These are phyloP conservation scores for Colletotrichum sp. DNA, from an alignment of 2,329 filamentous ascomycete genomes.

Conservation along the genomic window DNA sequence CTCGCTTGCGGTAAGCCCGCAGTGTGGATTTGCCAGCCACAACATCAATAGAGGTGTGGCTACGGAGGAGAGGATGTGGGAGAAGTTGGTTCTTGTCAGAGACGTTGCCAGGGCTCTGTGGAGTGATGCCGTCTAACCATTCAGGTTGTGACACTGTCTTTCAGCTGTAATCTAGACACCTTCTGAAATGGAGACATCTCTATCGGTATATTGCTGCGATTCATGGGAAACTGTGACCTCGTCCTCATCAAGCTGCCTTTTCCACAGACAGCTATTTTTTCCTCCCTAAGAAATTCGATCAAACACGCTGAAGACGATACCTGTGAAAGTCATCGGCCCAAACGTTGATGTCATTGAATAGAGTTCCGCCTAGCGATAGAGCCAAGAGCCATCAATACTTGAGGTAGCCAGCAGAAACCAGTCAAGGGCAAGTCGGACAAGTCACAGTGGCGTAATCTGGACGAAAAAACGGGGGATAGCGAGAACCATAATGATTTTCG, in stretches of 20 bases:
- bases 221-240: background rate
- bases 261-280: background rate
- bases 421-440: background rate
- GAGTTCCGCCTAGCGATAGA: background rate
- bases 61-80: constrained; percentile 72
- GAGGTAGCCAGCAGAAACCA: background rate
- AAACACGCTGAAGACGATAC: background rate
- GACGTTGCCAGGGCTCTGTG: constrained; percentile 77
- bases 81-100: constrained; percentile 74
- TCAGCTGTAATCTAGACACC: background rate
- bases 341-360: background rate
- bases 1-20: constrained; percentile 70
- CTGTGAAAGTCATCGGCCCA: background rate
- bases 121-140: constrained; percentile 36
- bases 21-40: constrained; percentile 78
- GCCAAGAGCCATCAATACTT: background rate
- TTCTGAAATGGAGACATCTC: background rate
- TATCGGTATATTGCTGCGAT: background rate
- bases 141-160: background rate
- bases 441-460: background rate
- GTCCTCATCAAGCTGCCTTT: background rate
- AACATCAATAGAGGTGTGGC: constrained; percentile 71
- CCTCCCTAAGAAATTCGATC: background rate
- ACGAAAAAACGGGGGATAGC: background rate
- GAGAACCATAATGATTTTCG: background rate